Conservation (phyloP, 257 asterid species). For the Salvia hispanica region DNA sequence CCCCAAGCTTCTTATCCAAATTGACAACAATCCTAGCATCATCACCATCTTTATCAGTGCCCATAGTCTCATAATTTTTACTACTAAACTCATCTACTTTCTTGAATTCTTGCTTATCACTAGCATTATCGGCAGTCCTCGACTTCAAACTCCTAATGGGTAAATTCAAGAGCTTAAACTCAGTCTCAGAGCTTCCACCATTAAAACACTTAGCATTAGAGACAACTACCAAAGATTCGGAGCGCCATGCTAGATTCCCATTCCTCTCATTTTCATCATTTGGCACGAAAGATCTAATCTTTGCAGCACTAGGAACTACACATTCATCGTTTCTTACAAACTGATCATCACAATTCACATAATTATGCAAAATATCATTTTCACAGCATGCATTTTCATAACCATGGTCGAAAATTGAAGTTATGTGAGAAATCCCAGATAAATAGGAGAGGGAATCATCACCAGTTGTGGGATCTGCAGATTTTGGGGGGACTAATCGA, state of each 20-base stretch:
- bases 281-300: conserved; percentile 39
- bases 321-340: conserved; percentile 30
- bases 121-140: conserved; percentile 36
- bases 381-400: conserved; percentile 29
- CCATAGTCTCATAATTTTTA: conserved; percentile 32
- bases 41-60: conserved; percentile 25
- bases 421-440: conserved; percentile 55
- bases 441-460: conserved; percentile 2
- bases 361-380: conserved; percentile 37
- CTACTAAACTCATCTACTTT: conserved; percentile 19
- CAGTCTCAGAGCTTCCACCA: conserved; percentile 41
- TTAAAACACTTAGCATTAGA: conserved; percentile 43
- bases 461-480: conserved; percentile 25
- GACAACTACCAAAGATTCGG: conserved; percentile 60
- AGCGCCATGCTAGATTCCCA: conserved; percentile 42
- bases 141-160: conserved; percentile 78
- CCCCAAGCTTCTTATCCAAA: conserved; percentile 65
- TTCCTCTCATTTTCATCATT: conserved; percentile 29
- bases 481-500: conserved; percentile 26
- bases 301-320: conserved; percentile 36
- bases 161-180: conserved; percentile 67
- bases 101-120: conserved; percentile 36
- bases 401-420: conserved; percentile 65
- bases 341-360: conserved; percentile 29
- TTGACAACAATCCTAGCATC: conserved; percentile 38